phyloP scores from a whole-genome alignment of 1,284 basidiomycete species.

The Ceratobasidium sp. region DNA sequence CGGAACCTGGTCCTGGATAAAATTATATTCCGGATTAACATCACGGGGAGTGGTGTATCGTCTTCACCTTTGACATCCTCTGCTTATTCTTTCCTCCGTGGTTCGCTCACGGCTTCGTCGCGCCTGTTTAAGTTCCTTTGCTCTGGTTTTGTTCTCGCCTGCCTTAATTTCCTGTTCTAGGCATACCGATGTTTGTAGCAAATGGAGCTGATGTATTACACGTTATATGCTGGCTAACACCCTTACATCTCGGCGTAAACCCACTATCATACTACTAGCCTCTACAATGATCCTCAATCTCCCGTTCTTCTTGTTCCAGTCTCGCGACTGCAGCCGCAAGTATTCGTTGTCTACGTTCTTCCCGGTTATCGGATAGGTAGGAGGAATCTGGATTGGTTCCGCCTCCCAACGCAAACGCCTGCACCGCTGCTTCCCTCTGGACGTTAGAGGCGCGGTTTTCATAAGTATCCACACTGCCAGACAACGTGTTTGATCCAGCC shows the following conservation, averaged over 20 bases:
- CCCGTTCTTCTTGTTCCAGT: conserved; percentile 72
- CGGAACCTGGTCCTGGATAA: background rate
- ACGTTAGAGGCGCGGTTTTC: conserved; percentile 54
- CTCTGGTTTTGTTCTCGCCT: background rate
- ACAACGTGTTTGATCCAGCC: conserved; percentile 68
- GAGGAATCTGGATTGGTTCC: conserved; percentile 38
- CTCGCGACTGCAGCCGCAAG: conserved; percentile 71
- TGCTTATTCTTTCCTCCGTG: background rate
- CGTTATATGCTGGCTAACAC: background rate
- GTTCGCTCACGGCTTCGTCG: background rate
- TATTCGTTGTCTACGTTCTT: conserved; percentile 67
- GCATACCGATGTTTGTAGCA: background rate
- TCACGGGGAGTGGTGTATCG: background rate
- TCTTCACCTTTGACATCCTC: background rate
- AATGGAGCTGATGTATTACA: background rate
- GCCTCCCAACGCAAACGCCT: conserved; percentile 49
- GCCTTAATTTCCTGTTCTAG: background rate
- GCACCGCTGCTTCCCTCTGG: conserved; percentile 43
- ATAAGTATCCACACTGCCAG: conserved; percentile 56
- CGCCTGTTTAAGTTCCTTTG: background rate
- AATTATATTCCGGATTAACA: background rate
- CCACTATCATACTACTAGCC: conserved; percentile 56
- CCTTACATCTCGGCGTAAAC: no score
- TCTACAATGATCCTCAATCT: conserved; percentile 78
- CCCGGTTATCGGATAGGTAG: conserved; percentile 60